These are phyloP conservation scores for Grifola frondosa DNA, from an alignment of 1,284 basidiomycete genomes.

Conservation along the genomic window DNA sequence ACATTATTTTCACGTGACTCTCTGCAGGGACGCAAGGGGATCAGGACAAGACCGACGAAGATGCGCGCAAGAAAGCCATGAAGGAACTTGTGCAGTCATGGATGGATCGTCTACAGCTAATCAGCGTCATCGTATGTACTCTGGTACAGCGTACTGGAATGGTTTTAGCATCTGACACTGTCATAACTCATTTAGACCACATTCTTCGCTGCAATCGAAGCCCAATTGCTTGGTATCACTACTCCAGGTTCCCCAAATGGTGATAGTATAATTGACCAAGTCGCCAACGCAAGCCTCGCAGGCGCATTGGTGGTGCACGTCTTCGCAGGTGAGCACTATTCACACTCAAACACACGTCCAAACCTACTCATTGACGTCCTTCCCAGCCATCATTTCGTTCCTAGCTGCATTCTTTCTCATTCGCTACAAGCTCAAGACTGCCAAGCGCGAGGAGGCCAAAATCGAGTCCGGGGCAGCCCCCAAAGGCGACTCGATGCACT, in stretches of 20 bases:
- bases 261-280: constrained; percentile 27
- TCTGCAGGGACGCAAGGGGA: constrained; percentile 45
- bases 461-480: constrained; percentile 12
- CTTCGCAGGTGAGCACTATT: constrained; percentile 43
- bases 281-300: constrained; percentile 47
- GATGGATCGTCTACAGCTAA: constrained; percentile 60
- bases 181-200: constrained; percentile 44
- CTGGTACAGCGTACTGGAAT: background rate
- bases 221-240: constrained; percentile 47
- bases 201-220: constrained; percentile 61
- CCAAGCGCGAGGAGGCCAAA: constrained; percentile 40
- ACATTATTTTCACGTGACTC: no score
- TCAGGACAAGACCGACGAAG: constrained; percentile 47
- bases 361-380: background rate
- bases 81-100: constrained; percentile 54
- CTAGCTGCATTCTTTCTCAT: constrained; percentile 57
- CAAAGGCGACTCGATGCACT: constrained; percentile 1
- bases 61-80: constrained; percentile 43
- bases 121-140: constrained; percentile 54
- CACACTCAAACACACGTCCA: background rate
- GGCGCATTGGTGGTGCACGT: constrained; percentile 54
- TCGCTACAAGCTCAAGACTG: constrained; percentile 52
- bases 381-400: constrained; percentile 56
- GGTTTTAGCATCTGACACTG: background rate
- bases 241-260: constrained; percentile 25